phyloP scores from a whole-genome alignment of 352 stramenopile genomes.

The Paralagenidium karlingii region DNA sequence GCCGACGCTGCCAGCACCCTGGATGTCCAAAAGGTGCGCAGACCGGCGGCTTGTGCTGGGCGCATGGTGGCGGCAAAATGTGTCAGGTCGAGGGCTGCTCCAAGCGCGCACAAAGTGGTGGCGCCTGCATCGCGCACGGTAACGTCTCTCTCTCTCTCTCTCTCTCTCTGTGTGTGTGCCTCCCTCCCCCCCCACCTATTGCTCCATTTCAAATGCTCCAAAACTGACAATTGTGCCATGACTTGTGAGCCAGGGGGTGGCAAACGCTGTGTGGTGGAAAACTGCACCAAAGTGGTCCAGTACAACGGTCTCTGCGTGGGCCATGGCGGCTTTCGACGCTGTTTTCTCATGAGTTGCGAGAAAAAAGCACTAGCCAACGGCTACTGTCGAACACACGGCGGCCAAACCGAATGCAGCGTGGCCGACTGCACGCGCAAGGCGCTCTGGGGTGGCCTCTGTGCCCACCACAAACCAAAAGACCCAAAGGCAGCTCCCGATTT shows the following conservation, averaged over 20 bases:
- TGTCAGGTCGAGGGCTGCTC: constrained; percentile 12
- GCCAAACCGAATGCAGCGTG: constrained; percentile 21
- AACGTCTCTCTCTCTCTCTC: too few species aligned
- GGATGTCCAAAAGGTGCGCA: constrained; percentile 37
- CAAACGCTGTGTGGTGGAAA: constrained; percentile 28
- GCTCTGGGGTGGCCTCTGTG: constrained; percentile 18
- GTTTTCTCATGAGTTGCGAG: constrained; percentile 23
- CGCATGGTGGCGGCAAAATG: constrained; percentile 14
- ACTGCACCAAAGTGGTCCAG: constrained; percentile 54
- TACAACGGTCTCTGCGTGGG: constrained; percentile 41
- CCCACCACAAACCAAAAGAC: constrained; percentile 13
- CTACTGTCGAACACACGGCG: constrained; percentile 31
- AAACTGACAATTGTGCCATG: too few species aligned
- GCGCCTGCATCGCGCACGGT: too few species aligned
- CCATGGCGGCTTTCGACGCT: constrained; percentile 39
- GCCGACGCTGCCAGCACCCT: constrained; percentile 28
- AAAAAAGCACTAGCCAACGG: constrained; percentile 31
- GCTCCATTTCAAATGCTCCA: not conserved
- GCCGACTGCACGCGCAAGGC: constrained; percentile 19
- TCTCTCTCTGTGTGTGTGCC: not conserved
- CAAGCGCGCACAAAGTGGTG: too few species aligned
- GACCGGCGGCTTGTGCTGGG: constrained; percentile 33
- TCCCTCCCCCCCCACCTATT: not conserved
- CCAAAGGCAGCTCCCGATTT: too few species aligned
- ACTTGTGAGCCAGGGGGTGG: constrained; percentile 17